Evolutionary conservation across 139 green algal genomes (phyloP), one percentile per base, ranked within the genome.

Genomic region (Ulvella scutata): DNA sequence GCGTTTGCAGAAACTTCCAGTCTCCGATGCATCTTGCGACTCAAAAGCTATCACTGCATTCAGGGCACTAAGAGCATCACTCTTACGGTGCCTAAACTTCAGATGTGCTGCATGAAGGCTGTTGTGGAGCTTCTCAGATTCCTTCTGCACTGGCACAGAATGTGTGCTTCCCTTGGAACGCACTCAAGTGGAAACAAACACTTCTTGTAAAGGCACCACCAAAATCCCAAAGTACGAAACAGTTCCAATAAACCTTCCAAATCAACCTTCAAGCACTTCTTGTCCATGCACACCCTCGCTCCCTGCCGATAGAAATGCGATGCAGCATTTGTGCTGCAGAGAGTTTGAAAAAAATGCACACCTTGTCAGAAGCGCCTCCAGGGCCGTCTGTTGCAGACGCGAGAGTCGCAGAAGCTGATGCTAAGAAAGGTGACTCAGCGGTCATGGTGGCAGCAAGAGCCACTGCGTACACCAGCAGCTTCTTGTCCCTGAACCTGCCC

Each of bases 21-120:
- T 72, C 28, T 67, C 26, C 43, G 21, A 0, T 43, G 28, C 3
- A 36, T 34, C 43, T 23, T 38, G 28, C 21, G 74, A 29, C 44
- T 29, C 31, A 29, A 98, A 84, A 13, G 87, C 92, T 10, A 79
- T 77, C 73, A 93, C 77, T 7, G 81, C 87, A 37, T 81, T 89
- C 34, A 98, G 78, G 0, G 85, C 87, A 31, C 80, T 87, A 40
- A 97, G 77, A 2, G 90, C 88, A 62, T 98, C 94, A 43, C 88
- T 89, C 10, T 85, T 44, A 3, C n/a, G 34, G 36, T 81, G 79
- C 7, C 83, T 76, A 28, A 97, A 88, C 61, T 75, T 59, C 3
- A 80, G 76, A 20, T 97, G 93, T 28, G 85, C 85, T 21, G 80
- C 51, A 10, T 76, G 39, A 23, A 82, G 85, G 9, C 72, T 36